A percentile compares a stretch with the other conserved stretches of the same genome.
These are phyloP conservation scores for Boletus eberwhitei DNA, from an alignment of 768 basidiomycete species.

Conservation along the genomic window DNA sequence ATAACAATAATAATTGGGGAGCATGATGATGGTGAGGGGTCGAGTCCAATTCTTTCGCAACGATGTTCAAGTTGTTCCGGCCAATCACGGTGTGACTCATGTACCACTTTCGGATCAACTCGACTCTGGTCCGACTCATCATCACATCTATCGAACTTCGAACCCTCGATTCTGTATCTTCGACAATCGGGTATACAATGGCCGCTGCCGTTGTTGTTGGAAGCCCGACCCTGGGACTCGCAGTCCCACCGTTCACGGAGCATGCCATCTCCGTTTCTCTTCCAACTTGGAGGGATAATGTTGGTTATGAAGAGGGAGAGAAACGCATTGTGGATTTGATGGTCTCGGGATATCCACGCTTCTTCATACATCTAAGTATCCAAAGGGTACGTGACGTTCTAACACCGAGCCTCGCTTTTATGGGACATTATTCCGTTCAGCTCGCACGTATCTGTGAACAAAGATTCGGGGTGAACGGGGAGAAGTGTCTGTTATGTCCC, in stretches of 20 bases:
- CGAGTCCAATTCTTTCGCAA: too few relatives aligned
- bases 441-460: constrained; percentile 73
- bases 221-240: constrained; percentile 37
- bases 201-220: constrained; percentile 2
- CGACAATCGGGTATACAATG: constrained; percentile 5
- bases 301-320: constrained; percentile 89
- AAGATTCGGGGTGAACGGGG: constrained; percentile 70
- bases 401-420: background rate
- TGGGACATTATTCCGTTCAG: constrained; percentile 37
- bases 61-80: background rate
- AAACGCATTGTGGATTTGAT: constrained; percentile 73
- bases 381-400: constrained; percentile 63
- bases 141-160: background rate
- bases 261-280: constrained; percentile 96
- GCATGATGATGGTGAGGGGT: background rate
- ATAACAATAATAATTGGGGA: background rate
- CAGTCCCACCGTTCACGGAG: constrained; percentile 66
- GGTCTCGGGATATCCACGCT: constrained; percentile 91
- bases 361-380: constrained; percentile 87
- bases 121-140: background rate
- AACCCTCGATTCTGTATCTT: background rate
- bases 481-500: constrained; percentile 78
- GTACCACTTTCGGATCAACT: background rate
- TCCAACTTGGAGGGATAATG: constrained; percentile 88
- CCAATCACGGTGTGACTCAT: background rate